These are phyloP conservation scores for Millerozyma acaciae DNA, from an alignment of 805 yeast genomes.

Conservation along the genomic window DNA sequence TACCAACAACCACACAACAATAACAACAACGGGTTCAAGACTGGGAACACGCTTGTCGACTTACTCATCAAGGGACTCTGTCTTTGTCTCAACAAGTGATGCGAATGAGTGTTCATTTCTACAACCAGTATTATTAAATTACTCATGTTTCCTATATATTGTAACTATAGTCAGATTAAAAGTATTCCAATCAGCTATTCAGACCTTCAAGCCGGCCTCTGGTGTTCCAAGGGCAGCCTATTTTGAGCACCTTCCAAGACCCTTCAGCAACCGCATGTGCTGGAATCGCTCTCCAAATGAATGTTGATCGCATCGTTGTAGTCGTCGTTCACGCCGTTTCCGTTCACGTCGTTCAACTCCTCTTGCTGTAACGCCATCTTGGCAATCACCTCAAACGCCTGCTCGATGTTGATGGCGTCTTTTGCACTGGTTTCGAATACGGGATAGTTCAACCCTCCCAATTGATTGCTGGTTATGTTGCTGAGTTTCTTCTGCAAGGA, in stretches of 20 bases:
- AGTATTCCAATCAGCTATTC: no score
- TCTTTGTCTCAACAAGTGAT: slow-evolving; percentile 25
- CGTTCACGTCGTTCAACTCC: slow-evolving; percentile 79
- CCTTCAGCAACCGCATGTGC: slow-evolving; percentile 81
- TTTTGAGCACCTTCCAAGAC: no score
- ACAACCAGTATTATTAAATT: no score
- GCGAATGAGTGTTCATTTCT: not conserved
- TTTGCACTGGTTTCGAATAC: slow-evolving; percentile 97
- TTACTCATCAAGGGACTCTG: slow-evolving; percentile 30
- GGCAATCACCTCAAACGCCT: slow-evolving; percentile 94
- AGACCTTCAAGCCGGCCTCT: no score
- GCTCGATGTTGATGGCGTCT: slow-evolving; percentile 91
- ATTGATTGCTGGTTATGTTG: slow-evolving; percentile 42
- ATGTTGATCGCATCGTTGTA: slow-evolving; percentile 95
- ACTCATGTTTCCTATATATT: not conserved
- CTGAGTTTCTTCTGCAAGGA: slow-evolving; percentile 50
- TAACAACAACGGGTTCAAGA: slow-evolving; percentile 17
- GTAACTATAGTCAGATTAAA: slow-evolving; percentile 2
- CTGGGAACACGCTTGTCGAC: slow-evolving; percentile 26
- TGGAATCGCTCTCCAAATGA: slow-evolving; percentile 77
- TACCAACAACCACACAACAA: slow-evolving; percentile 21
- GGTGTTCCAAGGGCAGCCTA: no score
- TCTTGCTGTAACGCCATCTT: slow-evolving; percentile 95
- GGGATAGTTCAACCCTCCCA: slow-evolving; percentile 67
- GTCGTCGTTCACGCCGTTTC: slow-evolving; percentile 61